Conservation (phyloP, 2,329 filamentous ascomycete genomes). For the Atkinsonella hypoxylon region DNA sequence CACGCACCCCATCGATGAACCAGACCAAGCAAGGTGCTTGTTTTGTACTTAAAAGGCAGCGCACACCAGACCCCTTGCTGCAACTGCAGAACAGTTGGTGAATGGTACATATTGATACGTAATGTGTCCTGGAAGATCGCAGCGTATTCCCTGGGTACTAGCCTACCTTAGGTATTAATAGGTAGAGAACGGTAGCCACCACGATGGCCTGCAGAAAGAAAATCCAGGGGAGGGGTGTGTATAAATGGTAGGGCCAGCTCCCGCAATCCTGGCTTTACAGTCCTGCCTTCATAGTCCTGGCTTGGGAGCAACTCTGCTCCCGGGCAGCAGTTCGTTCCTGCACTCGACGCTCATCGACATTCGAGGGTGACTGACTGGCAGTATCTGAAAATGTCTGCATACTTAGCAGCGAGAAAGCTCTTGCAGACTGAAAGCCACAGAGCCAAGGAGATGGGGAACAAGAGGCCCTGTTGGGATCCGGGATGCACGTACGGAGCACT, state of each 20-base stretch:
- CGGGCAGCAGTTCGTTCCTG: not conserved
- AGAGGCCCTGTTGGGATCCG: not conserved
- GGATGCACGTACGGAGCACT: too few species aligned
- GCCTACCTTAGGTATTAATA: too few species aligned
- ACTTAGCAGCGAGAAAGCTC: not conserved
- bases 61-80: not conserved
- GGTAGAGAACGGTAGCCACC: too few species aligned
- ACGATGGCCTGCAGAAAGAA: too few species aligned
- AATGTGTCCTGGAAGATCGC: not conserved
- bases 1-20: not conserved
- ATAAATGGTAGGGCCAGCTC: too few species aligned
- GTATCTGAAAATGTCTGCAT: slow-evolving; percentile 1
- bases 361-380: not conserved
- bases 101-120: not conserved
- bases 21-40: slow-evolving; percentile 2
- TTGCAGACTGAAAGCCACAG: not conserved
- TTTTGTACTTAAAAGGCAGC: not conserved
- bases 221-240: too few species aligned
- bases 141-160: not conserved
- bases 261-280: too few species aligned
- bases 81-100: not conserved
- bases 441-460: not conserved
- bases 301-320: not conserved
- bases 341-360: not conserved
- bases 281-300: too few species aligned